These are phyloP conservation scores for Chrysopogon serrulatus DNA, from an alignment of 176 grass and related monocot species.

Conservation along the genomic window DNA sequence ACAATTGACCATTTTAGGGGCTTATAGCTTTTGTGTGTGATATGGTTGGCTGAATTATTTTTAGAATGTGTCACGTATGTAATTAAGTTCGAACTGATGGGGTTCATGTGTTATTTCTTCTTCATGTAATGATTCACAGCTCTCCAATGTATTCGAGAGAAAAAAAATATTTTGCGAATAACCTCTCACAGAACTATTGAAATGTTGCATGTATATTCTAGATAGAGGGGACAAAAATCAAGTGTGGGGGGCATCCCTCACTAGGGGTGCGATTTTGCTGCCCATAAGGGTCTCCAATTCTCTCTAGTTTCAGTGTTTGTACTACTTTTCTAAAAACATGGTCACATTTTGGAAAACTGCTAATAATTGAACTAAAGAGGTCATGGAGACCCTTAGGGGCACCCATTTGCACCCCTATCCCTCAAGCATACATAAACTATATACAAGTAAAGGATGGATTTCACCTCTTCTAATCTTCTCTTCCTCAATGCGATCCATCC, in stretches of 20 bases:
- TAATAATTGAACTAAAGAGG: background rate
- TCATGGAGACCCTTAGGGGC: background rate
- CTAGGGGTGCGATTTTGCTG: background rate
- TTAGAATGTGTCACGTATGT: background rate
- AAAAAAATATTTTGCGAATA: background rate
- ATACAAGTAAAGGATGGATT: background rate
- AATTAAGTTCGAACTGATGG: background rate
- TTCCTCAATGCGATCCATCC: background rate
- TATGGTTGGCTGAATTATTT: background rate
- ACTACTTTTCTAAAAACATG: background rate
- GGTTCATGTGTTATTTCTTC: background rate
- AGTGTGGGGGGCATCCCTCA: background rate
- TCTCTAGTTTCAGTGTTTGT: background rate
- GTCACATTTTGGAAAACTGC: background rate
- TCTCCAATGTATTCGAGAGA: background rate
- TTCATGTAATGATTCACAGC: background rate
- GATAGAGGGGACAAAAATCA: background rate
- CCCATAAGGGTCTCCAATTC: background rate
- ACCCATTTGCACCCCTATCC: background rate
- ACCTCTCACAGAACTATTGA: background rate
- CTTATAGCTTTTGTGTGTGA: background rate
- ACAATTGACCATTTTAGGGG: background rate
- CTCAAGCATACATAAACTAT: background rate
- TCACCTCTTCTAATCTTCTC: constrained; percentile 7
- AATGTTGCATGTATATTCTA: background rate